Base-by-base conservation (phyloP, 108 stramenopile genomes). In the Cyclotella atomus region DNA sequence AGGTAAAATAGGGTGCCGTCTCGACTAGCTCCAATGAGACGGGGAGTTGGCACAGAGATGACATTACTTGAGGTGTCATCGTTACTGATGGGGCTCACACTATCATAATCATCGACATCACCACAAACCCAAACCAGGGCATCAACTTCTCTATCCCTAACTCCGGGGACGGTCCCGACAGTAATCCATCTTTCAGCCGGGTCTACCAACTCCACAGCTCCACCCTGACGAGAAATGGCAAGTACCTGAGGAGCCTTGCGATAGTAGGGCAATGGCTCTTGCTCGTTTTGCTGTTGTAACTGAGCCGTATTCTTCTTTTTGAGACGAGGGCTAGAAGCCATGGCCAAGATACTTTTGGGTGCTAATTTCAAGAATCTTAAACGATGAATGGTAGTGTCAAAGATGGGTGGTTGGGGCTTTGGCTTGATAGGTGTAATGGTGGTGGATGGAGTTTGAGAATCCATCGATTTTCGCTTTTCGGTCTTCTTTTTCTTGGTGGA, bases 1-100 rank as follows among this genome's bases (percentile, higher is more conserved):
- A 95, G 61, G 17, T 87, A 79, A 74, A 92, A 92, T 44, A 95
- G 60, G 9, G 90, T 89, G 19, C 94, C 94, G 83, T 92, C 89
- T 10, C 78, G 76, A 68, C 88, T 87, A 21, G 84, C 89, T 15
- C 90, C 94, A 25, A 92, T 83, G 28, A 91, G 79, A 41, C 1
- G 21, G 1, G 52, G 52, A 52, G 12, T n/a, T n/a, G n/a, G n/a
- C n/a, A n/a, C n/a, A n/a, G n/a, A n/a, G n/a, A n/a, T n/a, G n/a
- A n/a, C n/a, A n/a, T n/a, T n/a, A n/a, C n/a, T n/a, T n/a, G n/a
- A n/a, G n/a, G n/a, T n/a, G n/a, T n/a, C n/a, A n/a, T n/a, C n/a
- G n/a, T n/a, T n/a, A n/a, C n/a, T n/a, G n/a, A n/a, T n/a, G n/a
- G n/a, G n/a, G n/a, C n/a, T n/a, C n/a, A n/a, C n/a, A n/a, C n/a